Evolutionary conservation across 1,139 yeast species (phyloP).

Genomic region (Sugiyamaella japonica): DNA sequence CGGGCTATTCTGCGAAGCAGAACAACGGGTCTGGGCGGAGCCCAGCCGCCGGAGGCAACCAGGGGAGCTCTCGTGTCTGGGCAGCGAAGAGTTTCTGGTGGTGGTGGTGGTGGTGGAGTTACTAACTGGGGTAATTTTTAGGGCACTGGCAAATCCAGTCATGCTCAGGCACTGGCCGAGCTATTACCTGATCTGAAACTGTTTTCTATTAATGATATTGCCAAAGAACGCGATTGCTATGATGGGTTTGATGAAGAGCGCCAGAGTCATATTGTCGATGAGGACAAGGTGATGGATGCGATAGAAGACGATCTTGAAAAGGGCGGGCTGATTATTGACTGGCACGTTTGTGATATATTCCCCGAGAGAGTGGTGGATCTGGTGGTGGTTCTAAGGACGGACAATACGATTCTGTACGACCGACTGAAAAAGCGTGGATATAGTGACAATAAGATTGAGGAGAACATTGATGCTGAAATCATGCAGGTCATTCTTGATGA

Average conservation of each 20-base stretch:
- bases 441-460: conserved; percentile 77
- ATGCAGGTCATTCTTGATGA: conserved; percentile 91
- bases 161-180: conserved; percentile 62
- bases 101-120: background rate
- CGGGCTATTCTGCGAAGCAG: no score
- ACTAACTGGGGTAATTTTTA: conserved; percentile 17
- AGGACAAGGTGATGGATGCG: conserved; percentile 72
- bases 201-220: conserved; percentile 75
- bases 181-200: conserved; percentile 55
- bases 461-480: conserved; percentile 93
- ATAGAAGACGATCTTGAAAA: conserved; percentile 73
- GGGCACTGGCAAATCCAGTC: conserved; percentile 95
- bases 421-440: conserved; percentile 70
- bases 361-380: conserved; percentile 91
- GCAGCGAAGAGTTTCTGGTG: background rate
- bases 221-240: conserved; percentile 72
- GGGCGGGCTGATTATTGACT: conserved; percentile 89
- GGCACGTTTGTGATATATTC: conserved; percentile 97
- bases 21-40: no score
- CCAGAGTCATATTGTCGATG: conserved; percentile 88
- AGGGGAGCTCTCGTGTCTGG: no score
- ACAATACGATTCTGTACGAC: conserved; percentile 69
- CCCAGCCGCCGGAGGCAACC: no score
- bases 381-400: conserved; percentile 83
- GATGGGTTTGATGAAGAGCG: conserved; percentile 85